Conservation (phyloP, 208 protist genomes). For the Trypanosoma brucei region DNA sequence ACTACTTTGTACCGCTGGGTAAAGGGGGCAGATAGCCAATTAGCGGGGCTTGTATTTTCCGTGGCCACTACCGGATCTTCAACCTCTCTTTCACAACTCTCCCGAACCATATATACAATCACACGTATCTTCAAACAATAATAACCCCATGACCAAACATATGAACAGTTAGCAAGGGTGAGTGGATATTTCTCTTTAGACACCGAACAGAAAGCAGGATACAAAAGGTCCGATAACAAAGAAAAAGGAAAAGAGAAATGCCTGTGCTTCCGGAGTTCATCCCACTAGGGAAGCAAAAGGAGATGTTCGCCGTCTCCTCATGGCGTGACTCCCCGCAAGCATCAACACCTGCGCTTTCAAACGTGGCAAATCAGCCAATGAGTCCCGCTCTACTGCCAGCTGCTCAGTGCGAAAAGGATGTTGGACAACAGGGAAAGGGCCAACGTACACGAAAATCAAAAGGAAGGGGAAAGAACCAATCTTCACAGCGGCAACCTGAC, state of each 20-base stretch:
- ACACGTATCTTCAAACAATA: neutral
- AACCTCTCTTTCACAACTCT: no score
- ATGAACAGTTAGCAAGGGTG: neutral
- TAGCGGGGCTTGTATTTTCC: no score
- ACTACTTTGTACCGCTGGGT: no score
- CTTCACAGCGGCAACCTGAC: slow-evolving; percentile 24
- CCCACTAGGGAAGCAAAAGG: slow-evolving; percentile 63
- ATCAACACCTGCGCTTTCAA: neutral
- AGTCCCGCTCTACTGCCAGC: slow-evolving; percentile 16
- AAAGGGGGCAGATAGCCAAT: no score
- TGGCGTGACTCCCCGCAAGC: slow-evolving; percentile 60
- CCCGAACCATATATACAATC: neutral
- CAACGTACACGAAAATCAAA: slow-evolving; percentile 18
- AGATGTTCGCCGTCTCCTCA: slow-evolving; percentile 62
- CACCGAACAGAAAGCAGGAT: neutral
- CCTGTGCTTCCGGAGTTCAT: slow-evolving; percentile 69
- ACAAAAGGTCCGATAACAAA: slow-evolving; percentile 4
- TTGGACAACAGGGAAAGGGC: neutral
- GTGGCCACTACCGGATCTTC: no score
- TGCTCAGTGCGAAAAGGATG: slow-evolving; percentile 13
- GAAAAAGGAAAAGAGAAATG: slow-evolving; percentile 30
- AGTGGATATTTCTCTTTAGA: neutral
- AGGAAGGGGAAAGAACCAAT: slow-evolving; percentile 18
- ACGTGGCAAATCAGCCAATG: neutral
- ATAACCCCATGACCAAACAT: neutral